Evolutionary conservation across 2,329 filamentous ascomycete genomes (phyloP).

Genomic region (Trichoderma asperellum): DNA sequence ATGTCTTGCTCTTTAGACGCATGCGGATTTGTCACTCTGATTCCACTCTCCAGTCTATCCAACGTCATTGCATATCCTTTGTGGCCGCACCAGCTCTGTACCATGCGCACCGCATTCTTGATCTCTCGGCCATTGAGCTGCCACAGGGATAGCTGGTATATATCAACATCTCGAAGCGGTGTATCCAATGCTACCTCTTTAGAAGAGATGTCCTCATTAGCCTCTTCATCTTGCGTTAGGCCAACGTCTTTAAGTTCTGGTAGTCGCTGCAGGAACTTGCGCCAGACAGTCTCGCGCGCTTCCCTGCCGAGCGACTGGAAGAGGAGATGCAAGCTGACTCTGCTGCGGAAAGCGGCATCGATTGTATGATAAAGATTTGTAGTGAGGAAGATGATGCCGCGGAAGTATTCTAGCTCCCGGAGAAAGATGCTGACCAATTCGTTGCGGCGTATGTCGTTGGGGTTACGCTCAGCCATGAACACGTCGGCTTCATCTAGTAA

Average conservation of each 20-base stretch:
- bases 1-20: constrained; percentile 42
- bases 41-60: constrained; percentile 49
- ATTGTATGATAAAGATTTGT: constrained; percentile 50
- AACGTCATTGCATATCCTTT: constrained; percentile 50
- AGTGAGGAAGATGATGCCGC: constrained; percentile 51
- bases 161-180: constrained; percentile 41
- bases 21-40: constrained; percentile 51
- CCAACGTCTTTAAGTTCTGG: constrained; percentile 29
- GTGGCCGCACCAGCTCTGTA: constrained; percentile 49
- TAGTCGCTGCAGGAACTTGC: constrained; percentile 50
- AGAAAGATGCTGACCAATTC: constrained; percentile 54
- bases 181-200: neutral
- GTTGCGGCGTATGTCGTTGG: constrained; percentile 52
- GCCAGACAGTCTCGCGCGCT: constrained; percentile 49
- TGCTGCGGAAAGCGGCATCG: constrained; percentile 50
- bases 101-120: constrained; percentile 54
- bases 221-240: neutral
- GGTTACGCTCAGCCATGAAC: constrained; percentile 53
- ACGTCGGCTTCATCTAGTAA: constrained; percentile 59
- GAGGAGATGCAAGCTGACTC: constrained; percentile 52
- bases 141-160: constrained; percentile 47
- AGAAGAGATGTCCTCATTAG: constrained; percentile 16
- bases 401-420: constrained; percentile 51
- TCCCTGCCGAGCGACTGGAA: constrained; percentile 47
- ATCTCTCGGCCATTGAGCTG: constrained; percentile 52